phyloP scores from a whole-genome alignment of 495 filamentous ascomycete species.

The Collariella sp. region DNA sequence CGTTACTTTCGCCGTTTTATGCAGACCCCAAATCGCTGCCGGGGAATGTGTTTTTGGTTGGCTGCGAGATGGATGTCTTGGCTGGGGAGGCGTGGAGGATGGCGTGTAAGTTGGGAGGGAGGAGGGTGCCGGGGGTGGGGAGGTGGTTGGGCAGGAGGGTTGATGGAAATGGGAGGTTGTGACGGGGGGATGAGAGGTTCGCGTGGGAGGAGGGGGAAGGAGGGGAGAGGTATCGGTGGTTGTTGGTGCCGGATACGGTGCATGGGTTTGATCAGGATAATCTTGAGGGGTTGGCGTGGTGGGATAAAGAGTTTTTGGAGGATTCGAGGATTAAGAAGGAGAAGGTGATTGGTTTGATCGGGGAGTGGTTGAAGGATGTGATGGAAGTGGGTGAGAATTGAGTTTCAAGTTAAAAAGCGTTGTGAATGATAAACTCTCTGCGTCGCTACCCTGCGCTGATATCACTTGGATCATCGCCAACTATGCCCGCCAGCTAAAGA shows the following conservation, averaged over 20 bases:
- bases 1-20: conserved; percentile 28
- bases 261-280: conserved; percentile 32
- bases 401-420: too few species aligned
- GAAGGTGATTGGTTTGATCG: conserved; percentile 26
- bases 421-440: too few species aligned
- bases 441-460: too few species aligned
- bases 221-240: conserved; percentile 26
- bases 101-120: conserved; percentile 26
- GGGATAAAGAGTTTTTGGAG: conserved; percentile 14
- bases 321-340: conserved; percentile 29
- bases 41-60: conserved; percentile 39
- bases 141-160: too few species aligned
- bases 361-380: conserved; percentile 27
- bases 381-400: too few species aligned
- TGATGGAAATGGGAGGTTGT: too few species aligned
- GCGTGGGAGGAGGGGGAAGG: conserved; percentile 24
- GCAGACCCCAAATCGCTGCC: conserved; percentile 23
- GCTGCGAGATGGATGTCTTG: conserved; percentile 44
- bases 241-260: conserved; percentile 34
- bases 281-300: conserved; percentile 2
- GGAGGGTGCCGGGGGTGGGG: conserved; percentile 9
- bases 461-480: too few species aligned
- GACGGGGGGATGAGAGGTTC: conserved; percentile 32
- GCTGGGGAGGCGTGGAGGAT: conserved; percentile 30
- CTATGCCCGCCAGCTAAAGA: too few species aligned